Conservation (phyloP, 73 alveolate genomes). For the Blepharisma japonicum region DNA sequence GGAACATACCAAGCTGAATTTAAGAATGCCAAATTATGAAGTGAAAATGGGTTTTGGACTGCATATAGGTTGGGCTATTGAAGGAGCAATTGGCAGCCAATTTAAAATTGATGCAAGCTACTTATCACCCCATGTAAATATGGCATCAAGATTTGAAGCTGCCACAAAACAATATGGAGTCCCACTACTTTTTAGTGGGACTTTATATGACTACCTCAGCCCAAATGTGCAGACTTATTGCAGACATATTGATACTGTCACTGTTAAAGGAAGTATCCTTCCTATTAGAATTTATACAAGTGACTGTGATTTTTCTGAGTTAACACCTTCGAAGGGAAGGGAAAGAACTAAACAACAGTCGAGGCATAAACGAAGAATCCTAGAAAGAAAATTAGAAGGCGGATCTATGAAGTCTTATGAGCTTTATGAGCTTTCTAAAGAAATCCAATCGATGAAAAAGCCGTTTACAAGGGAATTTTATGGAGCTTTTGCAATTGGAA, state of each 20-base stretch:
- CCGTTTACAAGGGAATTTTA: constrained; percentile 6
- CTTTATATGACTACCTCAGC: constrained; percentile 54
- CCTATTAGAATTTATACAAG: constrained; percentile 66
- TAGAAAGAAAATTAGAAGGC: not conserved
- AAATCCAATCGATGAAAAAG: not conserved
- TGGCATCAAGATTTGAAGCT: constrained; percentile 88
- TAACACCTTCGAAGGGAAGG: constrained; percentile 37
- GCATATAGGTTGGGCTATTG: constrained; percentile 97
- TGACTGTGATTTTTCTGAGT: constrained; percentile 57
- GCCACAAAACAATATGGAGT: constrained; percentile 63
- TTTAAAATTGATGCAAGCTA: constrained; percentile 89
- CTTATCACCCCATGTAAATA: constrained; percentile 86
- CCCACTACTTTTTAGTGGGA: constrained; percentile 72
- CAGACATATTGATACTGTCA: constrained; percentile 79
- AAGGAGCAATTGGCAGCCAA: constrained; percentile 94
- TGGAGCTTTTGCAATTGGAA: constrained; percentile 28
- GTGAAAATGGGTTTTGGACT: constrained; percentile 97
- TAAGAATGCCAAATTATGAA: constrained; percentile 72
- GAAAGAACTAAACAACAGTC: not conserved
- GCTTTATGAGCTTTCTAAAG: not conserved
- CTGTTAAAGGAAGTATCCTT: constrained; percentile 68
- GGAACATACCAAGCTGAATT: constrained; percentile 57
- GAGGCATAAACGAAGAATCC: not conserved
- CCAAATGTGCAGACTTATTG: constrained; percentile 39
- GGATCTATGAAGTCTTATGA: not conserved